Evolutionary conservation across 805 yeast genomes (phyloP), one percentile per base, ranked within the genome.

Genomic region (Trichomonascus vanleenenianus): DNA sequence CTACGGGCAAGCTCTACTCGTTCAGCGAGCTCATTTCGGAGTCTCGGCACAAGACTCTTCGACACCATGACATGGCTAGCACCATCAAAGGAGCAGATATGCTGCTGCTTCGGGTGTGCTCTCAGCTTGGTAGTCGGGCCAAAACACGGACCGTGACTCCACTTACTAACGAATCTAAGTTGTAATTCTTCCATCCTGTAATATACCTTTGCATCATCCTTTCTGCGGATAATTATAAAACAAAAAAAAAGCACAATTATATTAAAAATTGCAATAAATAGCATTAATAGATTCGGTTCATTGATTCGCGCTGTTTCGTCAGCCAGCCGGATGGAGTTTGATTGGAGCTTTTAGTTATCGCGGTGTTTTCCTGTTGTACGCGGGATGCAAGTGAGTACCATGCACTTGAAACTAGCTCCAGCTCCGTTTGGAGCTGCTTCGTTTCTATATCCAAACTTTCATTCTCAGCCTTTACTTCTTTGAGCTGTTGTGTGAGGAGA

Each of bases 1-100:
- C 60, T 3, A 49, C 55, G 30, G 68, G 68, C 3, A 53, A 52
- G 32, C 50, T 66, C 34, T 56, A 56, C 47, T 61, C 60, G 18
- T 52, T 57, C 20, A 54, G 61, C 30, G 64, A 63, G 42, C 58
- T 53, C 31, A 61, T 67, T 30, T 59, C 68, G 2, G 50, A 53
- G 30, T 64, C 61, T 27, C 57, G 71, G 30, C 63, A 66, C 50
- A 65, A 66, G 49, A 61, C 59, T n/a, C 52, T 62, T 12, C 53
- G 66, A 9, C 62, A 60, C 39, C 46, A 49, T 15, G 54, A 56
- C 10, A 46, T 44, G 22, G 50, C 54, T 2, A 50, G 52, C 9
- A 39, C 43, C 48, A 40, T 19, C 7, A 25, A 36, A 30, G 39
- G 36, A 4, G 15, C 41, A 4, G 55, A 18, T 54, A 51, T 10